A percentile compares a stretch with the other conserved stretches of the same genome.
phyloP scores from a whole-genome alignment of 2,329 filamentous ascomycete genomes.

The Aspergillus novofumigatus region DNA sequence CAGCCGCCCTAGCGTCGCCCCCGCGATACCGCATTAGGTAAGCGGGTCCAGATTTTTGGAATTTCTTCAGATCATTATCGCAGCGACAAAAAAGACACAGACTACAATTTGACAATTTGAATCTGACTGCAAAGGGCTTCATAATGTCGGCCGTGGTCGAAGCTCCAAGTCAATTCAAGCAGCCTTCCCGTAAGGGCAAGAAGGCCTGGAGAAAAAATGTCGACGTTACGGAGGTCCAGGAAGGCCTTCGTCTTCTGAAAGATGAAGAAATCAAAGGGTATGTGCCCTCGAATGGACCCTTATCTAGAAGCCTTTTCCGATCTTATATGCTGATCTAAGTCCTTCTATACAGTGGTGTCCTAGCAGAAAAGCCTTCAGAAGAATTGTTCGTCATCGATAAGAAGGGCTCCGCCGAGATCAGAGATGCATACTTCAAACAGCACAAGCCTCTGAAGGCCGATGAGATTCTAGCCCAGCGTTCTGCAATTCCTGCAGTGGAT shows the following conservation, averaged over 20 bases:
- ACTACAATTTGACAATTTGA: conserved; percentile 12
- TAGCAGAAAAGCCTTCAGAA: conserved; percentile 75
- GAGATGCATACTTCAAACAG: conserved; percentile 60
- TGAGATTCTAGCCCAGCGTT: conserved; percentile 83
- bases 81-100: conserved; percentile 17
- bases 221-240: conserved; percentile 79
- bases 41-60: conserved; percentile 30
- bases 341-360: conserved; percentile 62
- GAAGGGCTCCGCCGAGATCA: conserved; percentile 63
- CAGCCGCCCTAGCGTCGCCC: conserved; percentile 23
- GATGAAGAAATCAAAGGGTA: conserved; percentile 90
- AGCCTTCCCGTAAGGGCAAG: conserved; percentile 93
- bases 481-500: conserved; percentile 73
- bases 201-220: conserved; percentile 99
- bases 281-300: neutral
- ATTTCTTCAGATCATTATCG: conserved; percentile 18
- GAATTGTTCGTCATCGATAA: conserved; percentile 84
- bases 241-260: conserved; percentile 77
- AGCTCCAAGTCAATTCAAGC: conserved; percentile 75
- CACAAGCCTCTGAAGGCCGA: conserved; percentile 83
- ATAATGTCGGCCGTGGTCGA: conserved; percentile 33
- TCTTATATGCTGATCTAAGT: conserved; percentile 13
- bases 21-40: conserved; percentile 25
- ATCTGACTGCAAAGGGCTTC: conserved; percentile 1
- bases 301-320: neutral